Base-by-base conservation (phyloP, 2,329 filamentous ascomycete genomes). In the Grosmannia huntii region DNA sequence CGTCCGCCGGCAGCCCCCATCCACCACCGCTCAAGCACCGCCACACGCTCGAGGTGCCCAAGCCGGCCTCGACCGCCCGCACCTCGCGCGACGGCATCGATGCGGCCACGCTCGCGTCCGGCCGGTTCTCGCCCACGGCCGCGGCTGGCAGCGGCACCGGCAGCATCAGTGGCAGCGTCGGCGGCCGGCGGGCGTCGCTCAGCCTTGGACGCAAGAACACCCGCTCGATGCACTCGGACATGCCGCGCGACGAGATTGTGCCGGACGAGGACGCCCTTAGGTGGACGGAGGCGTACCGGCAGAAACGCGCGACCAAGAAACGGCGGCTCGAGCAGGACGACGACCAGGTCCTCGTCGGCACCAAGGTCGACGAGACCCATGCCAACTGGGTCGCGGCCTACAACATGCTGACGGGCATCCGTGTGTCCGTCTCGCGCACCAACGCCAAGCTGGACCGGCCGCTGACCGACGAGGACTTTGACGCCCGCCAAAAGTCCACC, bases 391-490 rank as follows among this genome's bases (percentile, higher is more conserved):
- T 95, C 51, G 96, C 90, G 2, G 94, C 94, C 60, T 99, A 99
- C 76, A 99, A 99, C 73, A 99, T 99, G 94, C 81, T 99, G 74
- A 99, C 94, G 46, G 94, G 94, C 62, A 99, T 99, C 69, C 90
- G 94, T 58, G 96, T 97, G 66, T 91, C 90, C 50, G 94, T 99
- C 28, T 97, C 91, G 62, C 82, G 94, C 66, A 96, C 91, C 59
- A 97, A 99, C 69, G 94, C 94, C 51, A 99, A 99, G 74, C 82
- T 97, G 71, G 90, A 97, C 71, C 85, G 92, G 58, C 85, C 90
- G 59, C 73, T 99, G 64, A 95, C 88, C 14, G 86, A 94, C 70
- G 89, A 86, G 62, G 94, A 99, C 75, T 99, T 99, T 73, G 82
- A 90, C 61, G 87, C 89, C 62, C 91, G 89, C 74, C 90, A 97